phyloP scores from a whole-genome alignment of 179 eudicot species.

The Heliamphora pulchella region DNA sequence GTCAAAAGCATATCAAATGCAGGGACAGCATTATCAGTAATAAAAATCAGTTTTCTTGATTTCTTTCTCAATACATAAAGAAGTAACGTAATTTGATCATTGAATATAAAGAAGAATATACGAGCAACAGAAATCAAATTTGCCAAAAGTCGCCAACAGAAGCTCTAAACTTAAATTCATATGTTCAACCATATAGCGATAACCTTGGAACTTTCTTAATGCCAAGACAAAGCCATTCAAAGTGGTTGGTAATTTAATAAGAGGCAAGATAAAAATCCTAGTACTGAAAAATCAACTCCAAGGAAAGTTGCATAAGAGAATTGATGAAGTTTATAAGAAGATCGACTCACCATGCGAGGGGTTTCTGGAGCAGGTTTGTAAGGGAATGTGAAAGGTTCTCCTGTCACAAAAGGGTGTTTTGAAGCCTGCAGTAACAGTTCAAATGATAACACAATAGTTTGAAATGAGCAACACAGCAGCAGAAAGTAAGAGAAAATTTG shows the following conservation, averaged over 20 bases:
- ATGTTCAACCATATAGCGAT: not conserved
- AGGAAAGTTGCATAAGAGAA: slow-evolving; percentile 11
- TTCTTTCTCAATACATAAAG: not conserved
- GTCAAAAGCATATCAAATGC: not conserved
- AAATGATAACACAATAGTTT: not conserved
- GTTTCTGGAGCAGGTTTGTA: slow-evolving; percentile 80
- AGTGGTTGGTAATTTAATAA: not conserved
- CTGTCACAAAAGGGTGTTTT: slow-evolving; percentile 93
- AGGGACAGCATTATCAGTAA: not conserved
- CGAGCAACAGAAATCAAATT: not conserved
- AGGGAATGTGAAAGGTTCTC: slow-evolving; percentile 88
- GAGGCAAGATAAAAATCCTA: too few relatives aligned
- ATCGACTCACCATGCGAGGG: slow-evolving; percentile 66
- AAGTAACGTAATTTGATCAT: not conserved
- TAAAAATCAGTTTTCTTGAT: not conserved
- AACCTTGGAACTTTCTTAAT: not conserved
- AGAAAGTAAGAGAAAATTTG: too few relatives aligned
- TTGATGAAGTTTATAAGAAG: not conserved
- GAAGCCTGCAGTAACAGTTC: slow-evolving; percentile 55
- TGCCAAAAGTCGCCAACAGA: not conserved
- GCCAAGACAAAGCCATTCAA: slow-evolving; percentile 11
- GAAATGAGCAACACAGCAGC: too few relatives aligned
- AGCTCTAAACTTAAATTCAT: not conserved
- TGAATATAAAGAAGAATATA: not conserved
- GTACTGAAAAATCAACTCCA: slow-evolving; percentile 11